phyloP scores from a whole-genome alignment of 2,329 filamentous ascomycete species.

The Pyrenophora seminiperda region DNA sequence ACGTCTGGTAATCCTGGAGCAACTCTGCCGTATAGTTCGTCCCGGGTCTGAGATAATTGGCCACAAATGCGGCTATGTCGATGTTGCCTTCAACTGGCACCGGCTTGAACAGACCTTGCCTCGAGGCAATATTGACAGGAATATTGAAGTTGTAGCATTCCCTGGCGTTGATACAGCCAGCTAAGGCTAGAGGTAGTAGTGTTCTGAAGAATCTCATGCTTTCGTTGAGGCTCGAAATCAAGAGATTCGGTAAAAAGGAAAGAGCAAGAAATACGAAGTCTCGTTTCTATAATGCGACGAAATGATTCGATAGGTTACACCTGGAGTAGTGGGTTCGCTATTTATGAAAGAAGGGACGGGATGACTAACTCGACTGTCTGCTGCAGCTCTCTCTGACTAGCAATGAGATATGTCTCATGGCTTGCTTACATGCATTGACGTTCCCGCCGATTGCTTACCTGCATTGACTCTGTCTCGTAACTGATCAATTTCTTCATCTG shows the following conservation, averaged over 20 bases:
- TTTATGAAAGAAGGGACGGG: neutral
- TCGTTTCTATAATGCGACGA: neutral
- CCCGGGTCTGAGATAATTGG: conserved; percentile 20
- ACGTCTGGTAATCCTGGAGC: conserved; percentile 56
- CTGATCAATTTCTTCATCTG: neutral
- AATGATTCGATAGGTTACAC: neutral
- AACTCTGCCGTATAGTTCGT: conserved; percentile 55
- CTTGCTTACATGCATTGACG: neutral
- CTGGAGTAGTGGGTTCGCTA: neutral
- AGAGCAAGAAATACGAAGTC: neutral
- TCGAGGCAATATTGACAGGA: conserved; percentile 60
- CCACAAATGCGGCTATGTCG: conserved; percentile 62
- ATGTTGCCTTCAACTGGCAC: conserved; percentile 57
- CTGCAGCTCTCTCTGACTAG: conserved; percentile 4
- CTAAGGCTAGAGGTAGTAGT: conserved; percentile 24
- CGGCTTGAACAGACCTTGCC: conserved; percentile 60
- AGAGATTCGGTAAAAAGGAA: neutral
- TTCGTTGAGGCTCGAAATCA: neutral
- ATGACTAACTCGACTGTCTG: conserved; percentile 7
- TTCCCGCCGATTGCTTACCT: conserved; percentile 5
- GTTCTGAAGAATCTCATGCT: conserved; percentile 19
- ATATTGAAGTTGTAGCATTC: conserved; percentile 60
- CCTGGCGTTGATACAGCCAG: conserved; percentile 28
- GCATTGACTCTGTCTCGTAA: conserved; percentile 1
- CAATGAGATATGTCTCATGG: neutral